phyloP scores from a whole-genome alignment of 768 basidiomycete species.

The Arthromyces matolae region DNA sequence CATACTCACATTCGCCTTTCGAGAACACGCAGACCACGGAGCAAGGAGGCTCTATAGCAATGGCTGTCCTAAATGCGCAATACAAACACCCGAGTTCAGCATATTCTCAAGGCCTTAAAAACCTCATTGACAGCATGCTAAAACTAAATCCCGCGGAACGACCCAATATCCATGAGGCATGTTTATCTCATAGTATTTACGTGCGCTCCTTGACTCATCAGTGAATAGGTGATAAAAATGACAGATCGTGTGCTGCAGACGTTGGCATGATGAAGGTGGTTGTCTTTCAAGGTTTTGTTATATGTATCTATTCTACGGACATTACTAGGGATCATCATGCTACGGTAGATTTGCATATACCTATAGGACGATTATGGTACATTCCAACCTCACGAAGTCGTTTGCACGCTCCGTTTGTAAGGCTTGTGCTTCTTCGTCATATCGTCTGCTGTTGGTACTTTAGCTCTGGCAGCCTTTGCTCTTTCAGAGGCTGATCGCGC shows the following conservation, averaged over 20 bases:
- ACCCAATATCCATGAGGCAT: constrained; percentile 82
- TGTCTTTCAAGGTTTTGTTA: not conserved
- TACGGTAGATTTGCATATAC: no score
- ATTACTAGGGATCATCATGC: constrained; percentile 6
- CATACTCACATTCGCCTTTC: constrained; percentile 94
- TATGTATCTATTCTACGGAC: constrained; percentile 8
- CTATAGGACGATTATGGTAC: not conserved
- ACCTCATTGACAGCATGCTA: constrained; percentile 82
- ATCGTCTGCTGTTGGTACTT: constrained; percentile 15
- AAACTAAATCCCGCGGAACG: constrained; percentile 78
- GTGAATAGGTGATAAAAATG: constrained; percentile 55
- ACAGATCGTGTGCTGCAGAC: constrained; percentile 63
- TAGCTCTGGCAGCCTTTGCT: constrained; percentile 34
- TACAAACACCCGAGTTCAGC: constrained; percentile 85
- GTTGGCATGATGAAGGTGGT: constrained; percentile 35
- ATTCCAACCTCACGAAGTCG: not conserved
- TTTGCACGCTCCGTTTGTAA: not conserved
- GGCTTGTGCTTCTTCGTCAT: constrained; percentile 10
- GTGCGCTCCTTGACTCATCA: not conserved
- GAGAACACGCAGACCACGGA: constrained; percentile 89
- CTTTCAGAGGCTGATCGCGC: constrained; percentile 34
- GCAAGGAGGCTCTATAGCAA: constrained; percentile 94
- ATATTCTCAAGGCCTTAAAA: constrained; percentile 82
- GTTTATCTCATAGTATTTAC: constrained; percentile 12
- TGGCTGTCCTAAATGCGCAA: constrained; percentile 93